Conservation (phyloP, 768 basidiomycete genomes). For the Boletus coccyginus region DNA sequence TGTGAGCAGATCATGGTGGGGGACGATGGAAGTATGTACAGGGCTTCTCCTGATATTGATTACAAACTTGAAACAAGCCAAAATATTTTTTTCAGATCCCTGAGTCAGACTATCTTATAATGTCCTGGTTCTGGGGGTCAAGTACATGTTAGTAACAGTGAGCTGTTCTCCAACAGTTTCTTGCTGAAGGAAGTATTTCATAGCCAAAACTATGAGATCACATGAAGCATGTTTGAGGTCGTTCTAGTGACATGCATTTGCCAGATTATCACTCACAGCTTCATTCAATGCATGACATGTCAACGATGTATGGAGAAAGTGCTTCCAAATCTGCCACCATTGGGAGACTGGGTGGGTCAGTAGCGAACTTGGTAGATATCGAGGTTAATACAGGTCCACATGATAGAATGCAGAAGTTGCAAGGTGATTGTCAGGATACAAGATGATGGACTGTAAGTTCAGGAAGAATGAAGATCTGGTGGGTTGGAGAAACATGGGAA, state of each 20-base stretch:
- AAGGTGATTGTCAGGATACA: conserved; percentile 20
- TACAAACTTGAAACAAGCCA: too few relatives aligned
- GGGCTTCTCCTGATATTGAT: too few relatives aligned
- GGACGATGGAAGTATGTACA: too few relatives aligned
- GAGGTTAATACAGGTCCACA: conserved; percentile 18
- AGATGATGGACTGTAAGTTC: conserved; percentile 14
- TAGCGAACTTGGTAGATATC: conserved; percentile 19
- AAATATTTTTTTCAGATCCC: too few relatives aligned
- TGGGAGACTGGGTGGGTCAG: conserved; percentile 14
- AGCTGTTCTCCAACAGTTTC: neutral
- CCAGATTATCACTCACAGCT: conserved; percentile 5
- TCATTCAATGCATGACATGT: conserved; percentile 10
- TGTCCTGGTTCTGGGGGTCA: too few relatives aligned
- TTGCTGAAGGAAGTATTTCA: conserved; percentile 16
- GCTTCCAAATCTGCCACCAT: conserved; percentile 11
- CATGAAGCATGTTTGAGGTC: conserved; percentile 18
- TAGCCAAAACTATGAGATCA: conserved; percentile 16
- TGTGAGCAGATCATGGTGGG: conserved; percentile 7
- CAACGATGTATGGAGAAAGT: conserved; percentile 17
- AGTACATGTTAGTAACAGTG: too few relatives aligned
- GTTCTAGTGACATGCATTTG: conserved; percentile 17
- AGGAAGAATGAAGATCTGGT: conserved; percentile 21
- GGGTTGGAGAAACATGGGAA: conserved; percentile 13
- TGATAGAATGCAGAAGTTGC: conserved; percentile 19
- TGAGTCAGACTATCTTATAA: too few relatives aligned